phyloP scores from a whole-genome alignment of 257 asterid genomes.

The Penstemon eatonii region DNA sequence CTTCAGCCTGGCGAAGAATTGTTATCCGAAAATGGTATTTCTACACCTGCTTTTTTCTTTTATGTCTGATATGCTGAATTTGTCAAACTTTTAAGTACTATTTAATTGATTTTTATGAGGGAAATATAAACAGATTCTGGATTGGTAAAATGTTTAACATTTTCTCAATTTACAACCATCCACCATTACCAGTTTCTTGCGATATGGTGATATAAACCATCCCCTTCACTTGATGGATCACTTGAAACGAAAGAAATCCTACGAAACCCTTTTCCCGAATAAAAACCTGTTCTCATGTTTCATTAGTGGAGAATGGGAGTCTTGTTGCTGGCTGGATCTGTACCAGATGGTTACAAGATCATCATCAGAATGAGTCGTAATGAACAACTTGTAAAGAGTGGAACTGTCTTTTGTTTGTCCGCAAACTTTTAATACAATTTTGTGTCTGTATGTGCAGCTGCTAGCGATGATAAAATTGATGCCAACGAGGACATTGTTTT shows the following conservation, averaged over 20 bases:
- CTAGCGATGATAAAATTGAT: conserved; percentile 39
- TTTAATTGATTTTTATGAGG: conserved; percentile 1
- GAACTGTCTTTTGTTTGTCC: background rate
- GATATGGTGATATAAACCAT: conserved; percentile 2
- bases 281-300: conserved; percentile 8
- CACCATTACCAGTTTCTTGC: background rate
- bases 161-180: background rate
- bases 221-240: background rate
- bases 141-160: background rate
- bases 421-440: conserved; percentile 1
- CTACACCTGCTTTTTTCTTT: background rate
- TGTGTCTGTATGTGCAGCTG: conserved; percentile 43
- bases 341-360: conserved; percentile 11
- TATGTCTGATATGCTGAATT: background rate
- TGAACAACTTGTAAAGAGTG: background rate
- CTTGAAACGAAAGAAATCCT: background rate
- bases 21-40: conserved; percentile 74
- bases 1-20: conserved; percentile 92
- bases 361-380: background rate
- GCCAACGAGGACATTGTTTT: conserved; percentile 71
- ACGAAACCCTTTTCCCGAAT: background rate
- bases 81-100: background rate
- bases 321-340: conserved; percentile 4
- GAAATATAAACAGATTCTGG: conserved; percentile 5
- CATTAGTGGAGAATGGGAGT: conserved; percentile 4